Base-by-base conservation (phyloP, 805 yeast genomes). In the Saccharomycopsis malanga region DNA sequence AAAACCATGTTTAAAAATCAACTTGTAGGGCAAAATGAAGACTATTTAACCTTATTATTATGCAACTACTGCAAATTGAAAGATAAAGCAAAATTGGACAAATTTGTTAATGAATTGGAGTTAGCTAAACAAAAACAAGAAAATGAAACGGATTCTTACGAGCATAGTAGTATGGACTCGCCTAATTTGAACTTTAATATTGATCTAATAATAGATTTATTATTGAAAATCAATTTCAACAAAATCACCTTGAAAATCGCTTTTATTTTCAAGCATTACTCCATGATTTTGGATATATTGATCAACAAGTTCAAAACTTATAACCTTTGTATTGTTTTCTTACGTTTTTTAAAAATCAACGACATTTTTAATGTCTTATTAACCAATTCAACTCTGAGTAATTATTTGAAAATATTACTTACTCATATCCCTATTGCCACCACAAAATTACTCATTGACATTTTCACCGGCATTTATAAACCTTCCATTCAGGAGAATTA, bases 391-490 rank as follows among this genome's bases (percentile, higher is more conserved):
- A 27, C 50, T 7, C 22, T 68, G 45, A 59, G 66, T 20, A 51
- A 80, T 24, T 78, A 75, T 57, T 81, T 91, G 2, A 79, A 85
- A 50, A 57, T 65, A 1, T 64, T 91, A 24, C 68, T 91, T 41
- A 84, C 83, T 32, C 60, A 70, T 39, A 65, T 77, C 34, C 97
- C 98, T 0, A 74, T 83, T 48, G 87, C 83, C 47, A 83, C 95
- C 0, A 88, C 96, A 1, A 81, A 81, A 25, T 64, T 93, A 32
- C 68, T 91, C 48, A 88, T 93, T 43, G 83, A 84, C 24, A 83
- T 91, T 0, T 93, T 91, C 60, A 91, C 98, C 0, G 97, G 97
- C 0, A 79, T 76, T 46, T 91, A 82, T 60, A 67, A 64, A 24
- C 83, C 87, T 3, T 34, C 48, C 4, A 39, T 44, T 10, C 22